A percentile compares a stretch with the other conserved stretches of the same genome.
Conservation (phyloP, 257 asterid genomes). For the Linderniella brevidens region DNA sequence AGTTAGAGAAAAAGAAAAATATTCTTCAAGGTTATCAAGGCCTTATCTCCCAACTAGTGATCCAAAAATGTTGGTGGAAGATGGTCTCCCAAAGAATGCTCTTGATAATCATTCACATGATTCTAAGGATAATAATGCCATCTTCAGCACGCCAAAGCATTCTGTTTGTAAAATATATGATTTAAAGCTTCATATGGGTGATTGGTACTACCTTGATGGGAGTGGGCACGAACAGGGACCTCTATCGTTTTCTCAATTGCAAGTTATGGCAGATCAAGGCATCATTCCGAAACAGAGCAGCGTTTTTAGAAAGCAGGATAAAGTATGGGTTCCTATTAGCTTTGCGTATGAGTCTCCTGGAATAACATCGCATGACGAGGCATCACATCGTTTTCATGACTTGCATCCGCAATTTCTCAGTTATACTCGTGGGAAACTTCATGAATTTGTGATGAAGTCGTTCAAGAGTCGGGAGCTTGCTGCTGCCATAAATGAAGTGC, state of each 20-base stretch:
- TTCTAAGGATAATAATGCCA: conserved; percentile 26
- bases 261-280: conserved; percentile 68
- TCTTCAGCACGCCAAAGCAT: conserved; percentile 37
- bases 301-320: conserved; percentile 67
- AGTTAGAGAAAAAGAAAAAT: conserved; percentile 58
- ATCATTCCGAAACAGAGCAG: conserved; percentile 64
- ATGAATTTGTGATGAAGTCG: conserved; percentile 93
- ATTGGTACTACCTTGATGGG: conserved; percentile 94
- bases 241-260: conserved; percentile 64
- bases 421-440: conserved; percentile 87
- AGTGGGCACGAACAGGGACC: conserved; percentile 98
- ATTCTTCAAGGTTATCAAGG: conserved; percentile 41
- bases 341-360: conserved; percentile 21
- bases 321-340: conserved; percentile 78
- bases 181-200: conserved; percentile 62
- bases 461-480: conserved; percentile 95
- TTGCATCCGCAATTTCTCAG: conserved; percentile 92
- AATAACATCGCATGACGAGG: conserved; percentile 17
- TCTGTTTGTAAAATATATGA: conserved; percentile 60
- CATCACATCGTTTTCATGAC: conserved; percentile 40
- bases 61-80: conserved; percentile 57
- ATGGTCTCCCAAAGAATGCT: conserved; percentile 32
- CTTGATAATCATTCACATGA: conserved; percentile 44
- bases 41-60: conserved; percentile 38
- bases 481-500: conserved; percentile 94